Evolutionary conservation across 2,329 filamentous ascomycete species (phyloP).

Genomic region (Emergomyces africanus): DNA sequence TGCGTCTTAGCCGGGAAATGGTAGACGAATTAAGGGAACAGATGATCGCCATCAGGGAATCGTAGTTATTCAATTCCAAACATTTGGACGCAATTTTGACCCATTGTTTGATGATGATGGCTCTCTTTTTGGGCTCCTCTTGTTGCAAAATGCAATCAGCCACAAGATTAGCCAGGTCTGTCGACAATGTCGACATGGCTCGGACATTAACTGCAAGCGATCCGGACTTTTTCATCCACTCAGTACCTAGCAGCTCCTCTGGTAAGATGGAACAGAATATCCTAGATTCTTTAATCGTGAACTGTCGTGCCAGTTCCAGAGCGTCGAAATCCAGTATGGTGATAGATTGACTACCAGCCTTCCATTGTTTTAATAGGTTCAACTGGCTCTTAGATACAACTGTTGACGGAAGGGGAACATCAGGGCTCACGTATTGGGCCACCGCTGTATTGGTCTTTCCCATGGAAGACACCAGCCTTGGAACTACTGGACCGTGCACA

Average conservation of each 20-base stretch:
- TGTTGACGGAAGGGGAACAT: slow-evolving; percentile 57
- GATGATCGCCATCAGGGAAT: slow-evolving; percentile 92
- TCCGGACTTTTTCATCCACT: slow-evolving; percentile 84
- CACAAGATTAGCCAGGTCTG: slow-evolving; percentile 82
- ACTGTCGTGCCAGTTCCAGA: slow-evolving; percentile 76
- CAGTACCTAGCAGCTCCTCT: slow-evolving; percentile 78
- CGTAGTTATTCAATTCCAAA: slow-evolving; percentile 85
- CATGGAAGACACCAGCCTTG: slow-evolving; percentile 70
- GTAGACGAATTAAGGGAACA: slow-evolving; percentile 88
- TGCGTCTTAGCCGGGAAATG: slow-evolving; percentile 74
- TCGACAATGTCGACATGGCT: slow-evolving; percentile 85
- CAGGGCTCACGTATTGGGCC: slow-evolving; percentile 55
- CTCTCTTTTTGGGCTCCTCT: slow-evolving; percentile 86
- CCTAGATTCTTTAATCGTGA: slow-evolving; percentile 82
- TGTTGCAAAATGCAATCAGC: slow-evolving; percentile 82
- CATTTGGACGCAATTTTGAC: slow-evolving; percentile 86
- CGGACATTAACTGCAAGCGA: slow-evolving; percentile 77
- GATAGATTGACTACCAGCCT: slow-evolving; percentile 54
- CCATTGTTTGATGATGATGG: slow-evolving; percentile 90
- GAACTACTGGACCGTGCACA: slow-evolving; percentile 61
- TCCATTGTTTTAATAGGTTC: slow-evolving; percentile 59
- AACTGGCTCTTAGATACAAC: slow-evolving; percentile 65
- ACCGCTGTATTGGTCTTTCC: slow-evolving; percentile 74
- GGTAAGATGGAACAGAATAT: slow-evolving; percentile 88
- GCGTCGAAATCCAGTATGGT: slow-evolving; percentile 84